phyloP scores from a whole-genome alignment of 2,329 filamentous ascomycete genomes.

The Aspergillus sp. region DNA sequence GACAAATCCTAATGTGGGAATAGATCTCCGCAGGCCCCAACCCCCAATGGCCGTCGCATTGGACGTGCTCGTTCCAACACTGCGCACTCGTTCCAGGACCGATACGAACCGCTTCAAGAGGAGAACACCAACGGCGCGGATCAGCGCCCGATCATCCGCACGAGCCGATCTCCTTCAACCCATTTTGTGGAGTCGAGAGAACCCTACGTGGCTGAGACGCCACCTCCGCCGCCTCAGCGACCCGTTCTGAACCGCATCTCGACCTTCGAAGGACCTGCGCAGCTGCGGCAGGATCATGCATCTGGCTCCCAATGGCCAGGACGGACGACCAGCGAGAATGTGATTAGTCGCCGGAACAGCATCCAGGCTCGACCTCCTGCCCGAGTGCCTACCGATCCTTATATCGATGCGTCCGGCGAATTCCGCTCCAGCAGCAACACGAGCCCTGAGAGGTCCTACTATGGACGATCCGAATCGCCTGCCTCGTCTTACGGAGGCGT shows the following conservation, averaged over 20 bases:
- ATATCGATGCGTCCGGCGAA: constrained; percentile 50
- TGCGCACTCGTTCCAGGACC: constrained; percentile 62
- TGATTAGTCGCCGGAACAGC: constrained; percentile 49
- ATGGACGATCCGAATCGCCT: constrained; percentile 55
- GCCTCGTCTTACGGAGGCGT: constrained; percentile 53
- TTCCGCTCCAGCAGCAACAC: constrained; percentile 47
- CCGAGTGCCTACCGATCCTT: constrained; percentile 46
- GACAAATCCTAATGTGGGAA: neutral
- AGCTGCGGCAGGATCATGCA: constrained; percentile 53
- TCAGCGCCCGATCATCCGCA: constrained; percentile 54
- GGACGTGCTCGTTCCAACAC: constrained; percentile 62
- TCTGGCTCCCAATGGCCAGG: constrained; percentile 49
- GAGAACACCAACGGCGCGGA: constrained; percentile 51
- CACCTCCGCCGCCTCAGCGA: constrained; percentile 41
- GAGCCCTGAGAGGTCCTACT: constrained; percentile 50
- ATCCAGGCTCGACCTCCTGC: constrained; percentile 46
- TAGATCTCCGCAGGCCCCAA: constrained; percentile 27
- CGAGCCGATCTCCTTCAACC: constrained; percentile 40
- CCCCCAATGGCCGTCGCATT: constrained; percentile 40
- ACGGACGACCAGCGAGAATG: constrained; percentile 57
- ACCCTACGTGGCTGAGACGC: constrained; percentile 41
- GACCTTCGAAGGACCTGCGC: constrained; percentile 60
- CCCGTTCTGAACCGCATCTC: constrained; percentile 52
- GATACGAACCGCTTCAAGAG: constrained; percentile 58
- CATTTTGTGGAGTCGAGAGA: constrained; percentile 39